phyloP scores from a whole-genome alignment of 345 rosid species.

The Schrenkiella parvula region DNA sequence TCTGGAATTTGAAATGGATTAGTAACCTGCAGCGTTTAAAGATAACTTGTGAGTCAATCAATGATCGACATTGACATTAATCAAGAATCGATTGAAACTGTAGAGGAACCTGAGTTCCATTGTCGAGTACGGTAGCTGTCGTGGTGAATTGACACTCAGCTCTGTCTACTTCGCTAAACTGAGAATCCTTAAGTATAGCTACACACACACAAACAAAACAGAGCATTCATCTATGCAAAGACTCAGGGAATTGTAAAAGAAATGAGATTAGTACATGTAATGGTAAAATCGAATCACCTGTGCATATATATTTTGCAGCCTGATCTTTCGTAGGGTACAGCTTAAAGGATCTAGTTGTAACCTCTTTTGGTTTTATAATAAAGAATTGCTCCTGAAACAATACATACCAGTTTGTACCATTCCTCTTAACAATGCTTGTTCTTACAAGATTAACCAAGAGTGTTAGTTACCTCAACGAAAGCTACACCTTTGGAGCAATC shows the following conservation, averaged over 20 bases:
- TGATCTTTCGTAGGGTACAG: slow-evolving; percentile 76
- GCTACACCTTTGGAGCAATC: slow-evolving; percentile 79
- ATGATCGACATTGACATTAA: neutral
- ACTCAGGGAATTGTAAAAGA: neutral
- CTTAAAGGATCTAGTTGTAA: slow-evolving; percentile 60
- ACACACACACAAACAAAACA: slow-evolving; percentile 35
- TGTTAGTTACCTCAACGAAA: slow-evolving; percentile 57
- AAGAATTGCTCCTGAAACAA: slow-evolving; percentile 80
- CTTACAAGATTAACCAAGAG: neutral
- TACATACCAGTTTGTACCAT: slow-evolving; percentile 4
- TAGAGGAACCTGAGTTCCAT: slow-evolving; percentile 72
- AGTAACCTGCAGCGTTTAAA: slow-evolving; percentile 47
- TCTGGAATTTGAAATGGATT: slow-evolving; percentile 61
- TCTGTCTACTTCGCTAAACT: slow-evolving; percentile 78
- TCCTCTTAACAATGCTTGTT: neutral
- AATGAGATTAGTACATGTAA: neutral
- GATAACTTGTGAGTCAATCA: neutral
- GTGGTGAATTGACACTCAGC: slow-evolving; percentile 91
- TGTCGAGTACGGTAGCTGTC: slow-evolving; percentile 69
- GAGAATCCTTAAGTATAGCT: slow-evolving; percentile 87
- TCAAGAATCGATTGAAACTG: neutral
- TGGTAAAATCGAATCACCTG: slow-evolving; percentile 38
- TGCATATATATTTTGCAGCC: slow-evolving; percentile 72
- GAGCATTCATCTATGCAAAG: neutral
- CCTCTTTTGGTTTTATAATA: slow-evolving; percentile 70